Percentiles rank a stretch among this genome's conserved stretches.
phyloP scores from a whole-genome alignment of 768 basidiomycete species.

The Tubosaeta sp. region DNA sequence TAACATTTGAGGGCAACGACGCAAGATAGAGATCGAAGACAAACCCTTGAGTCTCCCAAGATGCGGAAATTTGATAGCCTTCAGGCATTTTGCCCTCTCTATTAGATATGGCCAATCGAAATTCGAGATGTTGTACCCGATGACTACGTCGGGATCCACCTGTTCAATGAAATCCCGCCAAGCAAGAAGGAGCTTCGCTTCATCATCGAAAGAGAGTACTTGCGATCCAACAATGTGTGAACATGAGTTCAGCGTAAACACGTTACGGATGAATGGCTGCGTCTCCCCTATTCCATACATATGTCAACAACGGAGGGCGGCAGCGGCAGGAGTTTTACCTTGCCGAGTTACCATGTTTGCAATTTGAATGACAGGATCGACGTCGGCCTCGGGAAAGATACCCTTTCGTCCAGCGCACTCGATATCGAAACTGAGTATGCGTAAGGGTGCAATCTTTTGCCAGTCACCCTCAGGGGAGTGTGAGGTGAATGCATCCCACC shows the following conservation, averaged over 20 bases:
- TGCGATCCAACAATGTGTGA: constrained; percentile 97
- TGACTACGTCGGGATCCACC: constrained; percentile 93
- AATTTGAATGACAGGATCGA: constrained; percentile 97
- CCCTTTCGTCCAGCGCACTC: constrained; percentile 98
- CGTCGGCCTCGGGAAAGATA: constrained; percentile 87
- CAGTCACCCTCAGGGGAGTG: constrained; percentile 90
- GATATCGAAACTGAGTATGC: constrained; percentile 97
- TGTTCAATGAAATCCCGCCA: constrained; percentile 89
- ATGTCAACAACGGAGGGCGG: not conserved
- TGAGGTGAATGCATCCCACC: constrained; percentile 83
- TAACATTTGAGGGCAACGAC: constrained; percentile 1
- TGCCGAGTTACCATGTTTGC: constrained; percentile 99
- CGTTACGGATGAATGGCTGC: constrained; percentile 92
- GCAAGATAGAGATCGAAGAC: constrained; percentile 5
- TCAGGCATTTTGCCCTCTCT: constrained; percentile 84
- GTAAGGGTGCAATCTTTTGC: constrained; percentile 87
- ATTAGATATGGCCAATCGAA: constrained; percentile 98
- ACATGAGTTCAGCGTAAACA: constrained; percentile 94
- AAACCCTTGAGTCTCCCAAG: constrained; percentile 75
- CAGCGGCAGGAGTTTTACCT: constrained; percentile 44
- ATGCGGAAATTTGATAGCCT: constrained; percentile 60
- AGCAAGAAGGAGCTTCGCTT: constrained; percentile 64
- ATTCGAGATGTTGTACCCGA: constrained; percentile 90
- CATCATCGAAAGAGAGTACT: constrained; percentile 78
- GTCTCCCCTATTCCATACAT: constrained; percentile 62